Evolutionary conservation across 78 protist genomes (phyloP).

Genomic region (Speleostelium caveatum): DNA sequence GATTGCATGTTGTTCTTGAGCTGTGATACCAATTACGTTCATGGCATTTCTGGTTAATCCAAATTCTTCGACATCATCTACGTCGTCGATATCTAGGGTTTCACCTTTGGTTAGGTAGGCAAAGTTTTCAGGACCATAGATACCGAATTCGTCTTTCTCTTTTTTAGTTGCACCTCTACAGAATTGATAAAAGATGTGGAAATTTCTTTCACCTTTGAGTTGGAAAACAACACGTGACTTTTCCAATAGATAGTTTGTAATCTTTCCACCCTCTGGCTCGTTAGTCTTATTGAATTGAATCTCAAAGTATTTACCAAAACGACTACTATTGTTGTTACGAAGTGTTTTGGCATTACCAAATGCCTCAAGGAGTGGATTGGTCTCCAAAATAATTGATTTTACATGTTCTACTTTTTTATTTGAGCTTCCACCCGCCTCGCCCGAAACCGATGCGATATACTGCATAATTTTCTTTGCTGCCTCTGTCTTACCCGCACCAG

Average conservation of each 20-base stretch:
- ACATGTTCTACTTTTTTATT: slow-evolving; percentile 78
- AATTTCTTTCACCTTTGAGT: slow-evolving; percentile 92
- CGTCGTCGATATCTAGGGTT: slow-evolving; percentile 65
- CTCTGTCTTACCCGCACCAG: slow-evolving; percentile 95
- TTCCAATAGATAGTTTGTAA: slow-evolving; percentile 82
- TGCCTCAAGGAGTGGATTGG: slow-evolving; percentile 94
- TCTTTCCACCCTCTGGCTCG: slow-evolving; percentile 93
- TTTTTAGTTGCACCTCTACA: slow-evolving; percentile 78
- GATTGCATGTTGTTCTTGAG: slow-evolving; percentile 58
- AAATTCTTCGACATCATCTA: slow-evolving; percentile 73
- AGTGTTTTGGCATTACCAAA: slow-evolving; percentile 88
- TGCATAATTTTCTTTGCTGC: slow-evolving; percentile 72
- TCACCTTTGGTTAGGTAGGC: slow-evolving; percentile 77
- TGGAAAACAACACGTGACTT: slow-evolving; percentile 87
- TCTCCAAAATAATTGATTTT: slow-evolving; percentile 81
- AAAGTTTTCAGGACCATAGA: slow-evolving; percentile 83
- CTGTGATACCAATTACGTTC: slow-evolving; percentile 86
- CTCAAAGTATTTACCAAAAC: slow-evolving; percentile 85
- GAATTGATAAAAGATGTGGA: slow-evolving; percentile 93
- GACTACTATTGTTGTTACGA: slow-evolving; percentile 65
- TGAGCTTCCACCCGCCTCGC: slow-evolving; percentile 56
- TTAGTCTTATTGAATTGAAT: slow-evolving; percentile 71
- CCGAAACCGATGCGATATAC: slow-evolving; percentile 77
- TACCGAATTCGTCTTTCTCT: slow-evolving; percentile 77
- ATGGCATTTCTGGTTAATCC: slow-evolving; percentile 79